A percentile compares a stretch with the other conserved stretches of the same genome.
Conservation (phyloP, 768 basidiomycete species). For the Stropharia rugosoannulata region DNA sequence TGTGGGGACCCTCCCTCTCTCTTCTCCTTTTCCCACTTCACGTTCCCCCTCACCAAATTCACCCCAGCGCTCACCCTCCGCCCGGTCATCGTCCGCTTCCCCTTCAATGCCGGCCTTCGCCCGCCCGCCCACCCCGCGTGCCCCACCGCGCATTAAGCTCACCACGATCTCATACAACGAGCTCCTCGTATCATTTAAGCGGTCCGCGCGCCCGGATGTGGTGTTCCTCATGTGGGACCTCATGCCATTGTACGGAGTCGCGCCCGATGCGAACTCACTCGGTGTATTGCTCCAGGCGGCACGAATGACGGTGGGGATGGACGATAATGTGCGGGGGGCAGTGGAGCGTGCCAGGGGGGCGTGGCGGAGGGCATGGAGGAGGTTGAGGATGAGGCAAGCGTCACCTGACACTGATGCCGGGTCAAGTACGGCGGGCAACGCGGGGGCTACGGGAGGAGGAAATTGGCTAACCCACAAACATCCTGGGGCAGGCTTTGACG, state of each 20-base stretch:
- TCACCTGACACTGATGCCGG: no score
- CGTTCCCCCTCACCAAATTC: no score
- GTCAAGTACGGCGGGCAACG: no score
- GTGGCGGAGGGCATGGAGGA: no score
- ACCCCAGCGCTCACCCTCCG: no score
- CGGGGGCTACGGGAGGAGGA: no score
- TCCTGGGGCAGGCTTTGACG: not conserved
- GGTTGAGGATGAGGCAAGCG: no score
- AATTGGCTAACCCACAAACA: no score
- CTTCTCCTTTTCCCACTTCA: no score
- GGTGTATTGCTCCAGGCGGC: constrained; percentile 61
- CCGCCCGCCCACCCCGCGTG: no score
- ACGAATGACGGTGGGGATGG: constrained; percentile 47
- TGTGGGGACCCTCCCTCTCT: not conserved
- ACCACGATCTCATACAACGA: constrained; percentile 34
- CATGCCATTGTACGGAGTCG: constrained; percentile 52
- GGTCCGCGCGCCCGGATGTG: constrained; percentile 56
- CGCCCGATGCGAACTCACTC: constrained; percentile 56
- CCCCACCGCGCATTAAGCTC: constrained; percentile 10
- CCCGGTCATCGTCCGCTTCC: no score
- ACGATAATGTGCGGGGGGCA: constrained; percentile 50
- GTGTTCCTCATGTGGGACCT: constrained; percentile 72
- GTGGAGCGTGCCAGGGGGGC: constrained; percentile 38
- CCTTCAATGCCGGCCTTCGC: no score
- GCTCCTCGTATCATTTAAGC: constrained; percentile 43